Percentiles rank a stretch among this genome's conserved stretches.
Evolutionary conservation across 306 rosid genomes (phyloP).

Genomic region (Pueraria montana): DNA sequence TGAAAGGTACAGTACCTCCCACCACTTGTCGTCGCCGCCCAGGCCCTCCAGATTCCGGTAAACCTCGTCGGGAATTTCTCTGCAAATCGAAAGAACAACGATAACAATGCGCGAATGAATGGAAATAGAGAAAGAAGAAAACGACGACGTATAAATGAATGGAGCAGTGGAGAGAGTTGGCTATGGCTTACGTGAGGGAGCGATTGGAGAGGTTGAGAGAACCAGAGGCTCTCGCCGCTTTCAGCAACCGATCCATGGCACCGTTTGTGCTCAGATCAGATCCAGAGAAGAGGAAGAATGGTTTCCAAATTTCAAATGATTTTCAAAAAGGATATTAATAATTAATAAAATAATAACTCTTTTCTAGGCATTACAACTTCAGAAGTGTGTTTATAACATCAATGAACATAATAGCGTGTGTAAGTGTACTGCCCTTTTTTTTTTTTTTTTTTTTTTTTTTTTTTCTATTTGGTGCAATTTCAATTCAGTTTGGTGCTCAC

Average conservation of each 20-base stretch:
- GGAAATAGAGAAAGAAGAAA: background rate
- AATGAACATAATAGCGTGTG: background rate
- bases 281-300: background rate
- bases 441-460: no score
- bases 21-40: conserved; percentile 87
- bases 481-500: background rate
- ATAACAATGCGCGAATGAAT: conserved; percentile 1
- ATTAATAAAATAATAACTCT: background rate
- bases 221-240: conserved; percentile 91
- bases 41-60: conserved; percentile 74
- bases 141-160: background rate
- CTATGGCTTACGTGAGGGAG: conserved; percentile 65
- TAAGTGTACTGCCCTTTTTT: no score
- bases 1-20: conserved; percentile 73
- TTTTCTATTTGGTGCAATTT: background rate
- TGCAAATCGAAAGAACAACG: conserved; percentile 40
- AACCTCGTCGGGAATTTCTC: conserved; percentile 86
- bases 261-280: conserved; percentile 49
- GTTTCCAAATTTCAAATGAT: background rate
- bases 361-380: background rate
- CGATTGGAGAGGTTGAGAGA: conserved; percentile 98
- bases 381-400: background rate
- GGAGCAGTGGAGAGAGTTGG: background rate
- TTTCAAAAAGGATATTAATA: background rate
- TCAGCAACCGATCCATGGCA: conserved; percentile 83